Conservation (phyloP, 2,329 filamentous ascomycete genomes). For the Aphanoascus verrucosus region DNA sequence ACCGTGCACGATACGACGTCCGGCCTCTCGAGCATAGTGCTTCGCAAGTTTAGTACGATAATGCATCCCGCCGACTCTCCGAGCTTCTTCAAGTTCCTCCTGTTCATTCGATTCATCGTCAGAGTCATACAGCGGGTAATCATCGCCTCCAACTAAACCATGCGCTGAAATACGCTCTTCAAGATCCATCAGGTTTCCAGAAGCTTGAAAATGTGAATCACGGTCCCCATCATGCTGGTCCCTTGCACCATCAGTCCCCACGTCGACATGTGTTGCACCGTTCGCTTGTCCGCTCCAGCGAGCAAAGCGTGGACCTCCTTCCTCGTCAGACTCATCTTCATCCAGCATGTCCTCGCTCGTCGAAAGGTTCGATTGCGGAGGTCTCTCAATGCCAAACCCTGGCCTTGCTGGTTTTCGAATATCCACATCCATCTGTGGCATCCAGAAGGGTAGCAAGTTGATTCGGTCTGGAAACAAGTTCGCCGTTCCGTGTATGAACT, state of each 20-base stretch:
- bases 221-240: slow-evolving; percentile 42
- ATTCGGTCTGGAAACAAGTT: slow-evolving; percentile 79
- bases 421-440: slow-evolving; percentile 95
- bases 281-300: slow-evolving; percentile 34
- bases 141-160: slow-evolving; percentile 50
- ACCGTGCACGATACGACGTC: slow-evolving; percentile 35
- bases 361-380: slow-evolving; percentile 61
- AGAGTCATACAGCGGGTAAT: slow-evolving; percentile 84
- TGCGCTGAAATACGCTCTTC: slow-evolving; percentile 69
- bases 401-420: slow-evolving; percentile 87
- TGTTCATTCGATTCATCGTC: slow-evolving; percentile 69
- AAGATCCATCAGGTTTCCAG: slow-evolving; percentile 51
- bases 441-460: slow-evolving; percentile 88
- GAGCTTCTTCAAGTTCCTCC: slow-evolving; percentile 66
- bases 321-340: slow-evolving; percentile 59
- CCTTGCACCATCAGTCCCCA: slow-evolving; percentile 37
- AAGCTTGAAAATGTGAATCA: slow-evolving; percentile 38
- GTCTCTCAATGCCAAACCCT: slow-evolving; percentile 80
- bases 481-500: slow-evolving; percentile 94
- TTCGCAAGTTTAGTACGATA: slow-evolving; percentile 56
- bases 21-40: slow-evolving; percentile 41
- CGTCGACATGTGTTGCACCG: slow-evolving; percentile 26
- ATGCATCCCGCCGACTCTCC: slow-evolving; percentile 61
- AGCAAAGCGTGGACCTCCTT: slow-evolving; percentile 31
- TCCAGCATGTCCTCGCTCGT: slow-evolving; percentile 69